Conservation (phyloP, 352 stramenopile species). For the Globisporangium mamillatum region DNA sequence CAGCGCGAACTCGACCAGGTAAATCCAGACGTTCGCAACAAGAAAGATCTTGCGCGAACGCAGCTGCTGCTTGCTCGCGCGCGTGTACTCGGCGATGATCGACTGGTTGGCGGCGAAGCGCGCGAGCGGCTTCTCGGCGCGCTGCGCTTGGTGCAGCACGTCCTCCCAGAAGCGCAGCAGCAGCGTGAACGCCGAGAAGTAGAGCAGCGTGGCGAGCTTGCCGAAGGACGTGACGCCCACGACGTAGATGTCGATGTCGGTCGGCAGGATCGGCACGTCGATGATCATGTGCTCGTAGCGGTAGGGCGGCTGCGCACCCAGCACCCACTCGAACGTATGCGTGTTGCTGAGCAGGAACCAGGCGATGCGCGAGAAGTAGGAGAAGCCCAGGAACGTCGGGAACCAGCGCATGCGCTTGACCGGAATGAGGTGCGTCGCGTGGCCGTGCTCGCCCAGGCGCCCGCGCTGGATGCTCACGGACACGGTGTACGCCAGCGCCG, state of each 20-base stretch:
- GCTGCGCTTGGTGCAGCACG: constrained; percentile 50
- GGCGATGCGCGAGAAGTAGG: constrained; percentile 65
- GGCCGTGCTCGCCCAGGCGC: constrained; percentile 73
- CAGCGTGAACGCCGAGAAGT: constrained; percentile 81
- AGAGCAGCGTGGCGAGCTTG: constrained; percentile 75
- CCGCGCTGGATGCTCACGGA: constrained; percentile 70
- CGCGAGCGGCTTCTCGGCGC: constrained; percentile 55
- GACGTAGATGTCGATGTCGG: constrained; percentile 82
- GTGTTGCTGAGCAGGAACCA: constrained; percentile 79
- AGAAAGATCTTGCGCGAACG: constrained; percentile 65
- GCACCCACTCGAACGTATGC: constrained; percentile 79
- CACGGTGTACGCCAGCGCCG: constrained; percentile 64
- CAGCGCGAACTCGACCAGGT: constrained; percentile 68
- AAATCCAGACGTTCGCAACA: constrained; percentile 82
- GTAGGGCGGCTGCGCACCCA: constrained; percentile 41
- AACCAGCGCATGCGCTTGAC: constrained; percentile 85
- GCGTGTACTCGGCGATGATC: constrained; percentile 71
- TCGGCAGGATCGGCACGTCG: constrained; percentile 59
- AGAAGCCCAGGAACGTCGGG: constrained; percentile 72
- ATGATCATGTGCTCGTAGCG: constrained; percentile 75
- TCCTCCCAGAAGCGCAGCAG: constrained; percentile 82
- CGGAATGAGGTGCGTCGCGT: constrained; percentile 73
- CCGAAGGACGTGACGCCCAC: constrained; percentile 71
- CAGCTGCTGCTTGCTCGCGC: constrained; percentile 41
- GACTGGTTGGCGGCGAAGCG: constrained; percentile 67